Evolutionary conservation across 2,329 filamentous ascomycete species (phyloP).

Genomic region (Trichocomaceae sp.): DNA sequence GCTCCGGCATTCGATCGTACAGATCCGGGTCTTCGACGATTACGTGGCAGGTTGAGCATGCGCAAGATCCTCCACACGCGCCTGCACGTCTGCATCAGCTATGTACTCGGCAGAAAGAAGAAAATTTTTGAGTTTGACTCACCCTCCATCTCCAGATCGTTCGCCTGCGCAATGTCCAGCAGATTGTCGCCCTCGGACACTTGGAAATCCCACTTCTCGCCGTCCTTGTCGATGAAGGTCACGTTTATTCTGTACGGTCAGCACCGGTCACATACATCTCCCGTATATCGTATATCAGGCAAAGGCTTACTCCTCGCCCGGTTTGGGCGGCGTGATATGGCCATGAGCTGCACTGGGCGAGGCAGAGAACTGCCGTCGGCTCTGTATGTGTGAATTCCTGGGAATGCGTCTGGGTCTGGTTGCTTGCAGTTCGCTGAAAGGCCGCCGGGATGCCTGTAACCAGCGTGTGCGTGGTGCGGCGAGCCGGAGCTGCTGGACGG

Average conservation of each 20-base stretch:
- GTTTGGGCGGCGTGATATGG: conserved; percentile 74
- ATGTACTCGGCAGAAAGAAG: too few relatives aligned
- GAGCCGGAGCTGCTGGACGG: conserved; percentile 27
- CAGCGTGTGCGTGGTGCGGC: conserved; percentile 55
- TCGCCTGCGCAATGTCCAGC: conserved; percentile 85
- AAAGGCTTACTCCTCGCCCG: conserved; percentile 75
- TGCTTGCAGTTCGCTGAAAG: conserved; percentile 19
- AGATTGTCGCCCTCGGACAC: conserved; percentile 86
- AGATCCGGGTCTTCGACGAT: conserved; percentile 68
- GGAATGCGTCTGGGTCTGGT: conserved; percentile 10
- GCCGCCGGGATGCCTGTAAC: conserved; percentile 32
- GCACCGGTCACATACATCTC: not conserved
- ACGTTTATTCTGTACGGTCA: conserved; percentile 57
- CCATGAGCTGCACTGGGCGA: conserved; percentile 60
- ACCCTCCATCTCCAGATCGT: conserved; percentile 97
- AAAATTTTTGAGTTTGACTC: conserved; percentile 19
- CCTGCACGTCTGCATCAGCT: conserved; percentile 39
- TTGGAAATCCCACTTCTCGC: conserved; percentile 65
- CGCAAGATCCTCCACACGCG: conserved; percentile 89
- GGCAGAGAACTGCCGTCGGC: conserved; percentile 56
- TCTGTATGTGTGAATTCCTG: conserved; percentile 15
- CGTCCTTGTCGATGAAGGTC: conserved; percentile 91
- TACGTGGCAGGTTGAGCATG: conserved; percentile 88
- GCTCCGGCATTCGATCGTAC: conserved; percentile 72
- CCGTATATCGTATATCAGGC: not conserved